Evolutionary conservation across 345 rosid species (phyloP).

Genomic region (Kandelia obovata): DNA sequence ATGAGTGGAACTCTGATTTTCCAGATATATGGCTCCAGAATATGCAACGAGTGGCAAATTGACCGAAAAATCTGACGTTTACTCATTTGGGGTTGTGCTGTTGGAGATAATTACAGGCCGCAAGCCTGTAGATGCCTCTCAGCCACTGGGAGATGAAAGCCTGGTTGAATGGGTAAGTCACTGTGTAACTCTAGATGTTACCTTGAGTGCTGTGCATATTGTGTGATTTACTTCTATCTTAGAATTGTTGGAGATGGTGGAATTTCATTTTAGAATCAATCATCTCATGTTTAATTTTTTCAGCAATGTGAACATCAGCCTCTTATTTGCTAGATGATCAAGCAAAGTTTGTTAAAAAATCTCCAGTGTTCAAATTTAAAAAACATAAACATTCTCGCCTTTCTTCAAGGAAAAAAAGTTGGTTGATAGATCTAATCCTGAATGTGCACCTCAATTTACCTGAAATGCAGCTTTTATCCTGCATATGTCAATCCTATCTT

Average conservation of each 20-base stretch:
- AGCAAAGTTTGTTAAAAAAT: no score
- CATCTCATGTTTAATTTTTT: no score
- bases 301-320: no score
- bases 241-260: background rate
- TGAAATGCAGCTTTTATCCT: no score
- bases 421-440: no score
- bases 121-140: conserved; percentile 88
- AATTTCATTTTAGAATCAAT: no score
- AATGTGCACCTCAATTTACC: no score
- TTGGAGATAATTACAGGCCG: conserved; percentile 96
- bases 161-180: conserved; percentile 90
- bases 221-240: background rate
- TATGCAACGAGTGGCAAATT: conserved; percentile 95
- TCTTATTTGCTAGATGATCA: no score
- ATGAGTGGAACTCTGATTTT: conserved; percentile 15
- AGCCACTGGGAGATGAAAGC: conserved; percentile 95
- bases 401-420: no score
- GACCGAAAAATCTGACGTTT: conserved; percentile 93
- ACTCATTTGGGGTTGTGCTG: conserved; percentile 92
- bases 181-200: background rate
- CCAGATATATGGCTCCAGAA: conserved; percentile 98
- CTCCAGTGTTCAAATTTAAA: no score
- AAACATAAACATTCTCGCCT: no score
- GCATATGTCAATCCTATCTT: no score
- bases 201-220: background rate